Conservation (phyloP, 805 yeast species). For the Grigorovia transvaalensis region DNA sequence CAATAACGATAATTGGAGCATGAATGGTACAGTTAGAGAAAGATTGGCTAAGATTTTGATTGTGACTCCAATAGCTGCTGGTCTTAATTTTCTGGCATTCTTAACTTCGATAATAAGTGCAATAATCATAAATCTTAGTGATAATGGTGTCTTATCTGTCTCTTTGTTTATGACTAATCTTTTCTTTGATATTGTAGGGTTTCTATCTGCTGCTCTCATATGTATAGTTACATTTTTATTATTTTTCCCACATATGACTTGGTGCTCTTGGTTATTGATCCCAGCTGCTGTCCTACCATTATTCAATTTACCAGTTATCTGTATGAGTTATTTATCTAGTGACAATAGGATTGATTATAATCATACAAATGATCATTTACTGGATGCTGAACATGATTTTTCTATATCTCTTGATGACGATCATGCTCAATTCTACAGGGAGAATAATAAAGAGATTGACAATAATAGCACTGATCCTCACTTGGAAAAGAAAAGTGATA, state of each 20-base stretch:
- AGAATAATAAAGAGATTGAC: background rate
- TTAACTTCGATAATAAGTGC: slow-evolving; percentile 30
- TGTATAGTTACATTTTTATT: slow-evolving; percentile 46
- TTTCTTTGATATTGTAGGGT: slow-evolving; percentile 38
- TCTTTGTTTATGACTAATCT: slow-evolving; percentile 35
- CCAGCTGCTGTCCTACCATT: slow-evolving; percentile 54
- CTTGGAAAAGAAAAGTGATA: background rate
- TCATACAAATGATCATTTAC: slow-evolving; percentile 14
- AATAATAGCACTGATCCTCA: background rate
- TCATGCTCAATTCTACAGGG: background rate
- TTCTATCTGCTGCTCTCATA: slow-evolving; percentile 43
- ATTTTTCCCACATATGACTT: slow-evolving; percentile 53
- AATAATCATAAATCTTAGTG: slow-evolving; percentile 20
- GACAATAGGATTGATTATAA: slow-evolving; percentile 10
- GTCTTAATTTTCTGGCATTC: slow-evolving; percentile 41
- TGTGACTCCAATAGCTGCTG: slow-evolving; percentile 58
- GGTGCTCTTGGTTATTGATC: slow-evolving; percentile 67
- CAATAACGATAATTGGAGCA: slow-evolving; percentile 37
- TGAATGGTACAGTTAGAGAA: slow-evolving; percentile 37
- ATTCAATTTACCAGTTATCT: slow-evolving; percentile 40
- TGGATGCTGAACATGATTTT: background rate
- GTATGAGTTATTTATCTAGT: slow-evolving; percentile 29
- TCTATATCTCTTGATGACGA: background rate
- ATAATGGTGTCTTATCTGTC: slow-evolving; percentile 9
- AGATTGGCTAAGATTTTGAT: slow-evolving; percentile 46